Evolutionary conservation across 2,329 filamentous ascomycete species (phyloP), one percentile per base, ranked within the genome.

Genomic region (Pseudocercospora crystallina): DNA sequence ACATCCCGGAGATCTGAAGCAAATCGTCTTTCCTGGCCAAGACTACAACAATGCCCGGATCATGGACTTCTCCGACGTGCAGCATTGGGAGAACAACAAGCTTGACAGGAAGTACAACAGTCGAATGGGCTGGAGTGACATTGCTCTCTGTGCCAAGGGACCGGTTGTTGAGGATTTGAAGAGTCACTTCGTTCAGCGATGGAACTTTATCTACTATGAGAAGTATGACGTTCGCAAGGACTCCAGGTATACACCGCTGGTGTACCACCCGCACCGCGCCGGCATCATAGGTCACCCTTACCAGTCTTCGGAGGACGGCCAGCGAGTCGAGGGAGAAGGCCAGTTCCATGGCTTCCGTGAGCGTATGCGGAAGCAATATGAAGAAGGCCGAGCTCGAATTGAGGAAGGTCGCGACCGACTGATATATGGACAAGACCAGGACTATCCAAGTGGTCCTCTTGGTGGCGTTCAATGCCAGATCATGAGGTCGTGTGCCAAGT

Each of bases 41-140:
- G 91, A 96, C 63, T 96, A 89, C 75, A 96, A 96, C 73, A 95
- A 96, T 61, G 89, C 90, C 17, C 79, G 79, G 44, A 83, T 95
- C 31, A 87, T 87, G 66, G 91, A 94, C 69, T 92, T 94, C 68
- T 78, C 84, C 39, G 83, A 89, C 61, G 87, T 94, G 8, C 92
- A 15, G 72, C 80, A 94, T 55, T 95, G 86, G 82, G 81, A 92
- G 56, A 82, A 90, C 56, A 96, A 96, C 69, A 90, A 95, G 65
- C 80, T 96, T 14, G 87, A 95, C 63, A 82, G 91, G 43, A 68
- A 61, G 33, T 64, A 60, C 56, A 88, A 79, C 69, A 89, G 88
- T 2, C 82, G 91, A 53, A 96, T 96, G 90, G 90, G 90, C 14
- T 96, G 91, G 91, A 89, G 87, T 11, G 91, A 96, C 69, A 81